These are phyloP conservation scores for Alternaria arborescens DNA, from an alignment of 2,329 filamentous ascomycete species.

Conservation along the genomic window DNA sequence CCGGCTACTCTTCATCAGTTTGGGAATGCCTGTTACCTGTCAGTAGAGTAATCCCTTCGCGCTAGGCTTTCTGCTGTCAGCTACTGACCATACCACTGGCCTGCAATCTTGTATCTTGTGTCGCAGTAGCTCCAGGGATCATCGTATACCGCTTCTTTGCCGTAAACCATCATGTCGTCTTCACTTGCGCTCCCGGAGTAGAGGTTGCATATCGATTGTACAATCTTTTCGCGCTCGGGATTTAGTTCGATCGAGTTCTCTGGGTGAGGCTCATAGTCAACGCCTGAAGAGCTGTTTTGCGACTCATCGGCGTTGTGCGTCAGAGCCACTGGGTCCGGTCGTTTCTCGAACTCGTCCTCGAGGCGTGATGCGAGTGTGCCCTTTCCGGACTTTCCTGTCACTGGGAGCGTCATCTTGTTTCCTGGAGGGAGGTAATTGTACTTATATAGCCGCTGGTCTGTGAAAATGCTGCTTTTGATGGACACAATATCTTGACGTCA, in stretches of 20 bases:
- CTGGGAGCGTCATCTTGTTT: conserved; percentile 5
- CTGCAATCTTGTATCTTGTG: conserved; percentile 61
- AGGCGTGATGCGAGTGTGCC: conserved; percentile 21
- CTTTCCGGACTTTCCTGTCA: conserved; percentile 15
- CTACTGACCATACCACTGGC: conserved; percentile 58
- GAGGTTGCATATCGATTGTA: conserved; percentile 55
- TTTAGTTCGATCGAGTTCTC: conserved; percentile 29
- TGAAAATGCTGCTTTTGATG: not conserved
- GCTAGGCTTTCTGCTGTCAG: not conserved
- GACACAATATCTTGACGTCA: not conserved
- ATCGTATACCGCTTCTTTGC: conserved; percentile 57
- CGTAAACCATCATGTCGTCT: conserved; percentile 60
- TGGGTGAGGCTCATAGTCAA: conserved; percentile 42
- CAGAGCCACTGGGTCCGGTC: conserved; percentile 38
- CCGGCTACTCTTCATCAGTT: conserved; percentile 51
- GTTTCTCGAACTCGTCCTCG: conserved; percentile 29
- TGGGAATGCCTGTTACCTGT: conserved; percentile 49
- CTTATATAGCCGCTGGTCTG: too few relatives aligned
- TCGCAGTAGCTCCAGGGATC: conserved; percentile 61
- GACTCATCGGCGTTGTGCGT: conserved; percentile 38
- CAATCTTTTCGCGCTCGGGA: conserved; percentile 50
- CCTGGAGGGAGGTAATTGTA: not conserved
- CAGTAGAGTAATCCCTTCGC: not conserved
- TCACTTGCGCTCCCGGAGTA: conserved; percentile 60
- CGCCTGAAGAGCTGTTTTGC: conserved; percentile 40